A percentile compares a stretch with the other conserved stretches of the same genome.
phyloP scores from a whole-genome alignment of 305 asterid genomes.

The Ajuga reptans region DNA sequence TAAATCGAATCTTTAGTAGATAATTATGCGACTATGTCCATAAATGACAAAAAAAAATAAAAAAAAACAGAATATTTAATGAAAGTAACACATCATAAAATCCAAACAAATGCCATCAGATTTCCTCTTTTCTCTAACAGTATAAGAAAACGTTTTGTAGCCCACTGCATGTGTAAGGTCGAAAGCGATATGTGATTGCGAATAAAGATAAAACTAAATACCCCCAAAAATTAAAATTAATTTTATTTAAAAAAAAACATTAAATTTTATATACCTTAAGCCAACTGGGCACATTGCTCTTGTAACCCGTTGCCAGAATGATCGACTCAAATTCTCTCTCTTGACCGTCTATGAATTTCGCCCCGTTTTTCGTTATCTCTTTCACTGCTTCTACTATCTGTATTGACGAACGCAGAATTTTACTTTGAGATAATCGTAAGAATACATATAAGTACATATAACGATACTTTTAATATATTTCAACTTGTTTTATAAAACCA shows the following conservation, averaged over 20 bases:
- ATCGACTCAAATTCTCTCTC: slow-evolving; percentile 70
- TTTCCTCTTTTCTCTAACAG: slow-evolving; percentile 50
- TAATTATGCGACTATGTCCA: neutral
- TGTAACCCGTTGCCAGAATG: slow-evolving; percentile 89
- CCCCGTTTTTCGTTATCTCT: slow-evolving; percentile 69
- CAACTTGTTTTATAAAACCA: no score
- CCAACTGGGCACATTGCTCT: slow-evolving; percentile 84
- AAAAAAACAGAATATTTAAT: slow-evolving; percentile 27
- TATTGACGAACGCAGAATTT: neutral
- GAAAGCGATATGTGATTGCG: slow-evolving; percentile 56
- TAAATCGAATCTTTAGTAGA: no score
- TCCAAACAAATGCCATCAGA: slow-evolving; percentile 64
- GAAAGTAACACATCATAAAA: slow-evolving; percentile 49
- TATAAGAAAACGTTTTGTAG: slow-evolving; percentile 49
- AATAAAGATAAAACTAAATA: slow-evolving; percentile 21
- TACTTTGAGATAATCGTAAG: no score
- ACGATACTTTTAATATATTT: no score
- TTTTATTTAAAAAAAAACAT: no score
- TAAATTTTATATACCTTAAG: slow-evolving; percentile 45
- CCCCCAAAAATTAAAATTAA: no score
- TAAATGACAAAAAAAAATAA: no score
- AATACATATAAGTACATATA: no score
- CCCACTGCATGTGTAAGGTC: slow-evolving; percentile 53
- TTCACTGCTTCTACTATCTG: slow-evolving; percentile 68
- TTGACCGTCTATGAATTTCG: slow-evolving; percentile 70